Percentiles rank a stretch among this genome's conserved stretches.
Evolutionary conservation across 805 yeast species (phyloP).

Genomic region (Candida boleticola): DNA sequence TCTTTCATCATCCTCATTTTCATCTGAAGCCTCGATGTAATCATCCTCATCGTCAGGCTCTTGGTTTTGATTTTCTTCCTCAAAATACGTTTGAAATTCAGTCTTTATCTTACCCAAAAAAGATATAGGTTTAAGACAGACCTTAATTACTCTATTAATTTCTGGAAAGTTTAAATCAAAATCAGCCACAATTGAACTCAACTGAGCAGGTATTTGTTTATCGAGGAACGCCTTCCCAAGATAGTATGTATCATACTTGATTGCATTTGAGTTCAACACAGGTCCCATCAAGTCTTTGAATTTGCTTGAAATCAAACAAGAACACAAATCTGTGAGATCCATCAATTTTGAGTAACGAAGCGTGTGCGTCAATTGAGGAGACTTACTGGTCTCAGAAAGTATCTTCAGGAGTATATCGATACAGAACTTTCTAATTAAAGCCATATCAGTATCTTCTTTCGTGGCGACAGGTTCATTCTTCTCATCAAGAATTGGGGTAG

Average conservation of each 20-base stretch:
- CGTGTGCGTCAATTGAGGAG: slow-evolving; percentile 19
- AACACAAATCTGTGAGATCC: slow-evolving; percentile 50
- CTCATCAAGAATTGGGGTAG: slow-evolving; percentile 54
- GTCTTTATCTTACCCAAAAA: slow-evolving; percentile 55
- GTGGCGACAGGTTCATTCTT: slow-evolving; percentile 44
- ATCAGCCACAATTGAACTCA: slow-evolving; percentile 59
- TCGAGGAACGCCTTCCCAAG: slow-evolving; percentile 69
- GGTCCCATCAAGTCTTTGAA: slow-evolving; percentile 42
- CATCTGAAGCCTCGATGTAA: slow-evolving; percentile 31
- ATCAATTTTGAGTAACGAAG: slow-evolving; percentile 53
- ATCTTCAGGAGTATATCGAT: slow-evolving; percentile 66
- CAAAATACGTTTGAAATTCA: slow-evolving; percentile 57
- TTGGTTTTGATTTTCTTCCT: slow-evolving; percentile 51
- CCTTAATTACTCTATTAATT: slow-evolving; percentile 56
- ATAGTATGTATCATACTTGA: slow-evolving; percentile 59
- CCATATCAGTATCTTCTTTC: slow-evolving; percentile 64
- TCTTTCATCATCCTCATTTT: slow-evolving; percentile 54
- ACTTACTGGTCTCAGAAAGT: slow-evolving; percentile 48
- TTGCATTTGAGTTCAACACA: slow-evolving; percentile 44
- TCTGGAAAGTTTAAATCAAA: slow-evolving; percentile 75
- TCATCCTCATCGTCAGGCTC: slow-evolving; percentile 33
- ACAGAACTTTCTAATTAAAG: slow-evolving; percentile 69
- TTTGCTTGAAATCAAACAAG: slow-evolving; percentile 42
- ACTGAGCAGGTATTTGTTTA: slow-evolving; percentile 54
- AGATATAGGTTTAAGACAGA: slow-evolving; percentile 58